Evolutionary conservation across 148 eudicot species (phyloP), one percentile per base, ranked within the genome.

Genomic region (Fagopyrum homotropicum): DNA sequence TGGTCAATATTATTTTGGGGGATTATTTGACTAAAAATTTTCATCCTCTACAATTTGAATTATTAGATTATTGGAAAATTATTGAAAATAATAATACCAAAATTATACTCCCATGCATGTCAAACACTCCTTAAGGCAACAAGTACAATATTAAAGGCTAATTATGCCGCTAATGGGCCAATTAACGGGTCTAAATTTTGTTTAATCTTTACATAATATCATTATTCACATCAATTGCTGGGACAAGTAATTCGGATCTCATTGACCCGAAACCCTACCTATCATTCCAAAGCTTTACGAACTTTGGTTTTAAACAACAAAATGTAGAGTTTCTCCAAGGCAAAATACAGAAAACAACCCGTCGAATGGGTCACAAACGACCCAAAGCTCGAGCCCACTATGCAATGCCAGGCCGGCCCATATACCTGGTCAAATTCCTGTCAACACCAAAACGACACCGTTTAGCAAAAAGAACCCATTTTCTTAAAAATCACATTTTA

Each of bases 361-460:
- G 96, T 89, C 17, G 96, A 82, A 64, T 93, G 98, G 66, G 98
- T 93, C 54, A 93, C 98, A 80, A 86, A 93, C 6, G 98, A 93
- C 16, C 98, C 96, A 60, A 93, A 93, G 57, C 93, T 93, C 72
- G 96, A 89, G 80, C 98, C 98, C 86, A 90, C 91, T 0, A 93
- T 90, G 79, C 96, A 90, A 72, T 90, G 93, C 96, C 96, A 90
- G 46, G 96, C 91, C 73, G 96, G 93, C 84, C 98, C 98, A 84
- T 93, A 87, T 45, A 85, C 82, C 76, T 85, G 89, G 73, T 93
- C 98, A 79, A 93, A 90, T 74, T 90, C 93, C 96, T 90, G 90
- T 69, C 75, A 30, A 46, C 12, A 8, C 29, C 60, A 57, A 6
- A 9, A 17, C 16, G 16, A 55, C 45, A 70, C 12, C 43, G 51